phyloP scores from a whole-genome alignment of 805 yeast genomes.

The Nakazawaea peltata region DNA sequence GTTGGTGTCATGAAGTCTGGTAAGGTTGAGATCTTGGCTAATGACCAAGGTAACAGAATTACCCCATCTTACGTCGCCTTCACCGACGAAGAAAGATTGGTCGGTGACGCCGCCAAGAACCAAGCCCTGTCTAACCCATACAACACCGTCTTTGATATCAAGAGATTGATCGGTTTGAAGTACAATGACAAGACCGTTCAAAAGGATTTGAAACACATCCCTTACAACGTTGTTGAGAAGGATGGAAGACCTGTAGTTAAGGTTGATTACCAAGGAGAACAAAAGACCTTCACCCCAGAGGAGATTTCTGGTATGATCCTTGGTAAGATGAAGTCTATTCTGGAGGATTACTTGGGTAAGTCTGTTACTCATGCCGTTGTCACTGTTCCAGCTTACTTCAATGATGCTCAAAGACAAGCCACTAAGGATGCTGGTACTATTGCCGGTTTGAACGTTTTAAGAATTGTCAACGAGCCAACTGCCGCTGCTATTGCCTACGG shows the following conservation, averaged over 20 bases:
- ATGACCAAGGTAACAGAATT: conserved; percentile 98
- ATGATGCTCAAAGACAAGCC: conserved; percentile 92
- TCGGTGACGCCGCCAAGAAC: conserved; percentile 97
- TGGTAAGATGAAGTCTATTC: conserved; percentile 85
- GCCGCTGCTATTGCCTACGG: conserved; percentile 99
- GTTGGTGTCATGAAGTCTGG: conserved; percentile 84
- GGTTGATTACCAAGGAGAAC: conserved; percentile 74
- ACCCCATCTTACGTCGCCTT: conserved; percentile 96
- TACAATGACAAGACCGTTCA: conserved; percentile 74
- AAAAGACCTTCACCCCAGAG: conserved; percentile 84
- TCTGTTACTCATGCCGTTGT: conserved; percentile 86
- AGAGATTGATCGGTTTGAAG: conserved; percentile 86
- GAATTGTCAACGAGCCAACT: conserved; percentile 91
- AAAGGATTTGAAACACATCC: conserved; percentile 80
- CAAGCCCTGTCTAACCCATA: conserved; percentile 96
- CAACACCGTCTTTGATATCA: conserved; percentile 93
- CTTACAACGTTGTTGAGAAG: conserved; percentile 71
- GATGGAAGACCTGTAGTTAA: conserved; percentile 82
- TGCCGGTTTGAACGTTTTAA: conserved; percentile 82
- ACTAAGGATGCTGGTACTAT: conserved; percentile 90
- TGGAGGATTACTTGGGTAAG: conserved; percentile 83
- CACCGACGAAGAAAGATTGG: conserved; percentile 90
- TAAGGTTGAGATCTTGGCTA: conserved; percentile 91
- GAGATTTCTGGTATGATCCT: conserved; percentile 92
- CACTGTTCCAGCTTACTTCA: conserved; percentile 90